Percentiles rank a stretch among this genome's conserved stretches.
Conservation (phyloP, 1,139 yeast genomes). For the Yamadazyma sp. region DNA sequence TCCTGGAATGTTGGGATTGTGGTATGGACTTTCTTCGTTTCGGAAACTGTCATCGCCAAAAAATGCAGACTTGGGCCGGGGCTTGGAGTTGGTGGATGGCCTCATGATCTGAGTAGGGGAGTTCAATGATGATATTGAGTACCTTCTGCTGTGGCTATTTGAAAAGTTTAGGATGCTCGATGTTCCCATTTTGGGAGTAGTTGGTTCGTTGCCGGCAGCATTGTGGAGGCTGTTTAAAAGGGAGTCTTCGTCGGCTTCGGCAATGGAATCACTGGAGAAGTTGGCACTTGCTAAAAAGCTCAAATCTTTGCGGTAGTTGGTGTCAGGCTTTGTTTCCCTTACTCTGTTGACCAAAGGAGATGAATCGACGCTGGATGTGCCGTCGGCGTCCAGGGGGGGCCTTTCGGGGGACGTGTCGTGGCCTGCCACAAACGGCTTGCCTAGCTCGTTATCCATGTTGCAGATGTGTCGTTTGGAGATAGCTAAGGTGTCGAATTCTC, state of each 20-base stretch:
- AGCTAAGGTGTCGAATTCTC: neutral
- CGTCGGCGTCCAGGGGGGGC: conserved; percentile 3
- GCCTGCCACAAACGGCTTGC: conserved; percentile 9
- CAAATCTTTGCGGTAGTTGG: conserved; percentile 7
- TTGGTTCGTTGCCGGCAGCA: conserved; percentile 1
- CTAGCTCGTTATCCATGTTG: conserved; percentile 5
- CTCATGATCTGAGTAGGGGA: conserved; percentile 17
- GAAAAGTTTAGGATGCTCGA: conserved; percentile 1
- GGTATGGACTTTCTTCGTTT: conserved; percentile 10
- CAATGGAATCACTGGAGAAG: conserved; percentile 44
- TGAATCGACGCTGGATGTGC: conserved; percentile 11
- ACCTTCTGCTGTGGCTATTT: conserved; percentile 17
- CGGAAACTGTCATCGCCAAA: conserved; percentile 17
- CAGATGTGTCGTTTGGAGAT: neutral
- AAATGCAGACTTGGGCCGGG: conserved; percentile 41
- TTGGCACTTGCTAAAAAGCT: conserved; percentile 37
- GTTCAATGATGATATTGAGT: conserved; percentile 23
- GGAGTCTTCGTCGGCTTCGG: conserved; percentile 17
- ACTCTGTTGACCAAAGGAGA: conserved; percentile 8
- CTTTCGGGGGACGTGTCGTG: conserved; percentile 1
- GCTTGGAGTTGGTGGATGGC: conserved; percentile 18
- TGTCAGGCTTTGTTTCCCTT: neutral
- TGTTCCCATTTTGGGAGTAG: conserved; percentile 9
- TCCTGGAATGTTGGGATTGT: conserved; percentile 1
- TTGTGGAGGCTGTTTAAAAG: neutral